Base-by-base conservation (phyloP, 441 rosid species). In the Aquilaria agallochum region DNA sequence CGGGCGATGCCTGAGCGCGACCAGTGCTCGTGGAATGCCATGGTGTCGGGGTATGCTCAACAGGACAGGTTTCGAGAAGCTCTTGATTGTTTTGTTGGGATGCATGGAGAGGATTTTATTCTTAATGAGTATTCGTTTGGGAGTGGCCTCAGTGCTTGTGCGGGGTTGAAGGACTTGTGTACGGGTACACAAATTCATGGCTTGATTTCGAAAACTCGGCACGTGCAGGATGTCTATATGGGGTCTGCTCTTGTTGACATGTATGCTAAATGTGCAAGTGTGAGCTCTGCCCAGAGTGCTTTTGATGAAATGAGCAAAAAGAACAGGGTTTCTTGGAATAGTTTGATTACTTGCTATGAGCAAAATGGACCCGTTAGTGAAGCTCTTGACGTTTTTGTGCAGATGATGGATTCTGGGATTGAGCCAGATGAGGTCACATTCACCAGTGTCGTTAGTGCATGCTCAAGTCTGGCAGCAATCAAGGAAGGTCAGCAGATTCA, bases 311-410 rank as follows among this genome's bases (percentile, higher is more conserved):
- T 90, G 92, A 63, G 48, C 40, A 62, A 65, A 30, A 74, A 79
- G 71, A 90, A 88, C 65, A 64, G 80, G 66, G 92, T 90, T 31
- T 84, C 95, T 68, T 90, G 97, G 95, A 88, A 90, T 67, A 85
- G 88, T 76, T 80, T 90, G 80, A 83, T 90, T 63, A 85, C 90
- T 0, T 85, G 97, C 50, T 88, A 81, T 55, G 95, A 90, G 57
- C 95, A 88, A 72, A 88, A 90, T 53, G 95, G 95, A 59, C 92
- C 92, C 3, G 84, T 80, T 1, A 46, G 11, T 71, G 74, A 81
- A 61, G 92, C 92, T 72, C 74, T 90, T 31, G 74, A 76, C 32
- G 73, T 82, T 81, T 85, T 88, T 62, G 46, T 59, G 52, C 46
- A 72, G 64, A 90, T 90, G 95, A 80, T 76, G 68, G 70, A 71